These are phyloP conservation scores for Nicotiana tomentosiformis DNA, from an alignment of 257 asterid genomes.

Conservation along the genomic window DNA sequence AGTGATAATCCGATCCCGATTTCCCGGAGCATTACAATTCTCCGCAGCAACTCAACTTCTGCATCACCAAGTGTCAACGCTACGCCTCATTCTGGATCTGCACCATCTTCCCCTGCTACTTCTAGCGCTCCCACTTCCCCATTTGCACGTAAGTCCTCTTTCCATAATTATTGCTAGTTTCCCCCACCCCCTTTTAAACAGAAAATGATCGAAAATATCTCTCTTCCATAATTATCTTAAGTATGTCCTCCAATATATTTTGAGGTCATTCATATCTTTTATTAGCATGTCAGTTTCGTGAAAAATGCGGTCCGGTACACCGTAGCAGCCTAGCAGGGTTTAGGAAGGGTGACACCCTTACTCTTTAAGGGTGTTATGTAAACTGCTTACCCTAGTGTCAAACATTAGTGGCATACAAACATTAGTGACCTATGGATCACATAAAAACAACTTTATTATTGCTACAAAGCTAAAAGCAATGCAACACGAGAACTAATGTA, in stretches of 20 bases:
- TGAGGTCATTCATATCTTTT: too few relatives aligned
- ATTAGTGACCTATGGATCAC: too few relatives aligned
- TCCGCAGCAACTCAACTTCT: conserved; percentile 25
- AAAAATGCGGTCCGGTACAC: too few relatives aligned
- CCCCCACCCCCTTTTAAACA: background rate
- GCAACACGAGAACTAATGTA: too few relatives aligned
- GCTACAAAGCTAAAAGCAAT: too few relatives aligned
- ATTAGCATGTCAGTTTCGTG: too few relatives aligned
- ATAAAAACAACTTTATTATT: too few relatives aligned
- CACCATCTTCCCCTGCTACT: conserved; percentile 56
- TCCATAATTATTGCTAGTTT: background rate
- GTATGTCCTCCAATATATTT: too few relatives aligned
- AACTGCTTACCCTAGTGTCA: too few relatives aligned
- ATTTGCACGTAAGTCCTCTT: conserved; percentile 43
- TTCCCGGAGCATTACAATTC: conserved; percentile 53
- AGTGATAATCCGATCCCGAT: conserved; percentile 27
- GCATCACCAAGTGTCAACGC: conserved; percentile 13
- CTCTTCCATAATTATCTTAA: background rate
- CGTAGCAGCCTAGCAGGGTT: too few relatives aligned
- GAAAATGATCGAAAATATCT: background rate
- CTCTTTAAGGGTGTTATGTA: accelerated
- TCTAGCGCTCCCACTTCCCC: conserved; percentile 52
- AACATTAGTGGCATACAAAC: too few relatives aligned
- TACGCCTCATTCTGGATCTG: conserved; percentile 40
- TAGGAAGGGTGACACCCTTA: too few relatives aligned